Percentiles rank a stretch among this genome's conserved stretches.
phyloP scores from a whole-genome alignment of 345 rosid species.

The Rhizophora mangle region DNA sequence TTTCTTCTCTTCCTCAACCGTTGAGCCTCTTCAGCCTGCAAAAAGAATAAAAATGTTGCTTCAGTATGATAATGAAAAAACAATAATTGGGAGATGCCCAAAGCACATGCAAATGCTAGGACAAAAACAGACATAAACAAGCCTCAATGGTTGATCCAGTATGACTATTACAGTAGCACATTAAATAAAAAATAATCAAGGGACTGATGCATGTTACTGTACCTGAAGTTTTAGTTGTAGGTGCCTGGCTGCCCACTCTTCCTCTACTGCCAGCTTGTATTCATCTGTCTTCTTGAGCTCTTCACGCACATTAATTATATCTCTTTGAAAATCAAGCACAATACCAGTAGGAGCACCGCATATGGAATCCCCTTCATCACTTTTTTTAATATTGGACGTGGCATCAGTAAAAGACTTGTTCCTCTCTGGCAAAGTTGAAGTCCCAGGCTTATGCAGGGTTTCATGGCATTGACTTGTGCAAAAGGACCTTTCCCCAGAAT shows the following conservation, averaged over 20 bases:
- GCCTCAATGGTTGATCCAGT: no score
- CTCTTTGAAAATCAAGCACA: conserved; percentile 20
- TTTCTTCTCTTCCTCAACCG: conserved; percentile 64
- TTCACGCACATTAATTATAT: conserved; percentile 64
- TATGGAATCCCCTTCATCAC: conserved; percentile 7
- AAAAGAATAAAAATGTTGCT: conserved; percentile 1
- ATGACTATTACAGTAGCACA: background rate
- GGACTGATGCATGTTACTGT: background rate
- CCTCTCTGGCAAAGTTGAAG: background rate
- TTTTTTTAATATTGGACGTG: conserved; percentile 16
- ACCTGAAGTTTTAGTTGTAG: conserved; percentile 71
- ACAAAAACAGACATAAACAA: background rate
- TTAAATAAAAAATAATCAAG: background rate
- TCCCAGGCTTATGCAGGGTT: conserved; percentile 16
- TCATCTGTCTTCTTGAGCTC: conserved; percentile 79
- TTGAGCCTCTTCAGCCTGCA: conserved; percentile 78
- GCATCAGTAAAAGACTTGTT: conserved; percentile 21
- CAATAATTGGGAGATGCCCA: background rate
- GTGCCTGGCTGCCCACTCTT: conserved; percentile 85
- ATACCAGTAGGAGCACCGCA: conserved; percentile 22
- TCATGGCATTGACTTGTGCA: conserved; percentile 10
- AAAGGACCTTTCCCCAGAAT: conserved; percentile 9
- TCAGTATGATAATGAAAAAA: background rate
- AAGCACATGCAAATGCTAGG: no score
- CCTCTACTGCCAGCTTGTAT: conserved; percentile 71